Base-by-base conservation (phyloP, 208 protist genomes). In the Spongospora subterranea region DNA sequence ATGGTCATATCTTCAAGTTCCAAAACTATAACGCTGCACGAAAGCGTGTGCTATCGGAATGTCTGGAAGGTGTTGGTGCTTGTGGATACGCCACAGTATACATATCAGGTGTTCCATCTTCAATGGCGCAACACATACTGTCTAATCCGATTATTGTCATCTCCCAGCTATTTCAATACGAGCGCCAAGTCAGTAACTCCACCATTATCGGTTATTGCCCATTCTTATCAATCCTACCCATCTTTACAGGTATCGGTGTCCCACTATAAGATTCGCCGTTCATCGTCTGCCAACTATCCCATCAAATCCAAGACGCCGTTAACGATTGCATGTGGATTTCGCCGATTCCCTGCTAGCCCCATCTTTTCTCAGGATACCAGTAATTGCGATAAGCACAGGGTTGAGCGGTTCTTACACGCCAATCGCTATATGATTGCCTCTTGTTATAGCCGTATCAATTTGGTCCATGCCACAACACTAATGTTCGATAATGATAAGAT, bases 1-100 rank as follows among this genome's bases (percentile, higher is more conserved):
- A 97, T 91, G 93, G 94, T 20, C 35, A 93, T n/a, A 97, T 97
- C 82, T 96, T 95, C 92, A 93, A 95, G 89, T 97, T 97, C 89
- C 60, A 94, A 40, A 95, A 95, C 66, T 96, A 95, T 35, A 54
- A 89, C 0, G 46, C 89, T 32, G 93, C 94, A 13, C 54, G 92
- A 88, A 38, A 45, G 17, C 88, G 54, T 32, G 54, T n/a, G 6
- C 17, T 89, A 39, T 20, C 65, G 46, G 46, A 71, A 89, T 32
- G 17, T 6, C 6, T 20, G 13, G 46, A 71, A 29, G 32, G 17
- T 64, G 17, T 20, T 45, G 46, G 88, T 20, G 38, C 88, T 20
- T 32, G 11, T 20, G 32, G 66, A 38, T 96, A 94, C 17, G 54
- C 96, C 43, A 43, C 71, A 43, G 94, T 96, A 17, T 53, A 90